These are phyloP conservation scores for Leishmania major DNA, from an alignment of 208 protist genomes.

Conservation along the genomic window DNA sequence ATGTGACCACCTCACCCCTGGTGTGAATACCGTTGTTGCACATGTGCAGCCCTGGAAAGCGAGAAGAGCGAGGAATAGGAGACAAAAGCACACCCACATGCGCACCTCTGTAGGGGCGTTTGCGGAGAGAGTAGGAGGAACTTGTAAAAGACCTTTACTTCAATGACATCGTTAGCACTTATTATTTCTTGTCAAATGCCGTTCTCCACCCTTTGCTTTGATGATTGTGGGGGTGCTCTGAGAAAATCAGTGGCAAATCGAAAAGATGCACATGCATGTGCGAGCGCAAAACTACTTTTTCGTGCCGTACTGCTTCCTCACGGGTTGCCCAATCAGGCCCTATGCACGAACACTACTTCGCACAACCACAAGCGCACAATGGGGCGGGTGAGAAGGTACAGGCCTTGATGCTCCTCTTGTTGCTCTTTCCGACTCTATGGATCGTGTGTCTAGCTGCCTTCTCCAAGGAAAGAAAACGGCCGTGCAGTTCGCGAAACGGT, in stretches of 20 bases:
- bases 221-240: neutral
- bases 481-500: neutral
- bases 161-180: constrained; percentile 1
- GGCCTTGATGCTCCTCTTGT: neutral
- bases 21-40: neutral
- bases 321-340: neutral
- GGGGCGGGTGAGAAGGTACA: neutral
- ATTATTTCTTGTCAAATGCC: neutral
- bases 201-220: neutral
- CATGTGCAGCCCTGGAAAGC: neutral
- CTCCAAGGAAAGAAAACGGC: neutral
- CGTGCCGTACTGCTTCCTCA: neutral
- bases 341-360: neutral
- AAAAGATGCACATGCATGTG: neutral
- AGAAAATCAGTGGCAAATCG: neutral
- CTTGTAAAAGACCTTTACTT: neutral
- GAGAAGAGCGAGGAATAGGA: neutral
- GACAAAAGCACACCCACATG: neutral
- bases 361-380: neutral
- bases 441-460: neutral
- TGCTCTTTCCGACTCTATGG: neutral
- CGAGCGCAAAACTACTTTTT: neutral
- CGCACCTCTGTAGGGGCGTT: neutral
- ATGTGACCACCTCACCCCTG: neutral
- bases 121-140: neutral